phyloP scores from a whole-genome alignment of 169 alveolate species.

The Pseudocohnilembus persalinus region DNA sequence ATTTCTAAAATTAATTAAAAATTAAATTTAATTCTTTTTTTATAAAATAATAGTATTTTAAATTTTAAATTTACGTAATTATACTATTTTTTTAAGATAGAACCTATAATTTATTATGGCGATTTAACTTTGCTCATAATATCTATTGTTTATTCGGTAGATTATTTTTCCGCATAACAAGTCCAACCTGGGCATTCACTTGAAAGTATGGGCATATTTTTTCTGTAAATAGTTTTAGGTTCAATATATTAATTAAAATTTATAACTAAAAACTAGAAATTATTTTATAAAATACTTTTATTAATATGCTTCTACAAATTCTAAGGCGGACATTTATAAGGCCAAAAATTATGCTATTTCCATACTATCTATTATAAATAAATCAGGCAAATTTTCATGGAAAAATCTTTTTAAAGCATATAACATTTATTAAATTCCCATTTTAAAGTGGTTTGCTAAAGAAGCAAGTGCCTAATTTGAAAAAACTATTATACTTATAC shows the following conservation, averaged over 20 bases:
- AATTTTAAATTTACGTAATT: neutral
- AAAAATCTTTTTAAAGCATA: conserved; percentile 10
- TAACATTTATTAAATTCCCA: neutral
- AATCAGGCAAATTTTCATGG: conserved; percentile 17
- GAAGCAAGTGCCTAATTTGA: neutral
- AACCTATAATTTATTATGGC: conserved; percentile 88
- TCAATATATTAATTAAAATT: neutral
- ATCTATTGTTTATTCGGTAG: conserved; percentile 75
- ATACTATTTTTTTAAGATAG: conserved; percentile 61
- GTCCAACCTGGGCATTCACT: conserved; percentile 96
- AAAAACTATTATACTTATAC: neutral
- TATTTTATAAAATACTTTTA: conserved; percentile 5
- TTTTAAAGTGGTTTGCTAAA: neutral
- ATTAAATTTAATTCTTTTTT: neutral
- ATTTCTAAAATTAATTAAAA: conserved; percentile 21
- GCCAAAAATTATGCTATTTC: conserved; percentile 28
- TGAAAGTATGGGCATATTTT: conserved; percentile 70
- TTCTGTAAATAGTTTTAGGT: conserved; percentile 3
- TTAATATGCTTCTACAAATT: conserved; percentile 43
- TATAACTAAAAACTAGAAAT: conserved; percentile 1
- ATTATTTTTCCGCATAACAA: conserved; percentile 91
- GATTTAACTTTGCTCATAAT: conserved; percentile 87
- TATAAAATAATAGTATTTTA: neutral
- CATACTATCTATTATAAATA: conserved; percentile 23
- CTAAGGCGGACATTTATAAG: conserved; percentile 51